A percentile compares a stretch with the other conserved stretches of the same genome.
Evolutionary conservation across 305 asterid species (phyloP).

Genomic region (Fraxinus sp.): DNA sequence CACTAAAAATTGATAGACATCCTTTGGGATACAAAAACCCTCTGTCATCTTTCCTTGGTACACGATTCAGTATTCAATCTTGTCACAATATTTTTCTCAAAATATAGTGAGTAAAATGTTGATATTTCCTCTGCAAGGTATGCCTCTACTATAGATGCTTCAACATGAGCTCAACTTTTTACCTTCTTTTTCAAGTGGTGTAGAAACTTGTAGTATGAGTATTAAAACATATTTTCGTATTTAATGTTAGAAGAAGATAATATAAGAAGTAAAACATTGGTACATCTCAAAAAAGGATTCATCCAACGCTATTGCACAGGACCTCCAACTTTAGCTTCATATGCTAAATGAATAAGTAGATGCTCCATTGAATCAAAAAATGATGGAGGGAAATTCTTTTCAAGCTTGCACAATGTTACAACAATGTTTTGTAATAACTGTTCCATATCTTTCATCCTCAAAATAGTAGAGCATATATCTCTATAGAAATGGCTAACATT

Average conservation of each 20-base stretch:
- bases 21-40: background rate
- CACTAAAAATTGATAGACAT: background rate
- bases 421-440: too few relatives aligned
- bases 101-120: background rate
- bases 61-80: background rate
- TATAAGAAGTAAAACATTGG: background rate
- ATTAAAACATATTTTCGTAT: background rate
- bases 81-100: background rate
- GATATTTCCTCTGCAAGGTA: background rate
- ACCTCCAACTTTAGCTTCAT: too few relatives aligned
- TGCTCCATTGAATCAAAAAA: too few relatives aligned
- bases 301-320: background rate
- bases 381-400: too few relatives aligned
- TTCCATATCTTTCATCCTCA: too few relatives aligned
- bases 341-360: too few relatives aligned
- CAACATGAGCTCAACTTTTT: background rate
- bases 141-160: background rate
- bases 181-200: background rate
- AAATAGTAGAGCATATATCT: too few relatives aligned
- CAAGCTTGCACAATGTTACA: too few relatives aligned
- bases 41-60: background rate
- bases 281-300: background rate
- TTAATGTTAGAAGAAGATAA: background rate
- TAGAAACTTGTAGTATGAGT: too few relatives aligned
- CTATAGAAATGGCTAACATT: too few relatives aligned